Base-by-base conservation (phyloP, 139 green algal genomes). In the Mesotaenium endlicherianum region DNA sequence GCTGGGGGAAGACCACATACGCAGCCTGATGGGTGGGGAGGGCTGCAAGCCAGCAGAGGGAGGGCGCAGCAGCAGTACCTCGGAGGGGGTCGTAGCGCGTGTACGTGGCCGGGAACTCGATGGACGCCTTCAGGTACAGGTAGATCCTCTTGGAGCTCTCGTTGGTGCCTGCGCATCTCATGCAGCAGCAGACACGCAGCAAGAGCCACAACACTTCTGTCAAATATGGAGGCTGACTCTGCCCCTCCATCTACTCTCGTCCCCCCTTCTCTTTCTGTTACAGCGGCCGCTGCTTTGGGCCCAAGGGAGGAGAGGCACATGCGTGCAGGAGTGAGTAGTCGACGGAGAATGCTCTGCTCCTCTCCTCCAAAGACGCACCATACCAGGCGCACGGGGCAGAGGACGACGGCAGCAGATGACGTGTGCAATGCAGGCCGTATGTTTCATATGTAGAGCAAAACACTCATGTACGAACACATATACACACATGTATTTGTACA, bases 71-170 rank as follows among this genome's bases (percentile, higher is more conserved):
- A n/a, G n/a, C n/a, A n/a, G n/a, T n/a, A 72, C 60, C 60, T 72
- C 43, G 41, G 20, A 72, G 8, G 11, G 43, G 8, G 11, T 72
- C 60, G 43, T 72, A 72, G 41, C 60, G 6, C 11, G 60, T 47
- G 11, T 72, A 38, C 43, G 41, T 38, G 6, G 36, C 60, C 41
- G 17, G 43, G 6, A 14, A n/a, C n/a, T n/a, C 43, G 11, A 72
- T 11, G 20, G 60, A 5, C 6, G 36, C 60, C 11, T 72, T 72
- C 6, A 72, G 36, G 43, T 72, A 72, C 8, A 72, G 43, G 11
- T 72, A 72, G 20, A 72, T 72, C 11, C 43, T 72, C 60, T 72
- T 72, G 41, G 60, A 72, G 11, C 11, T 72, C 60, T 72, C 60
- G 36, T 47, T 38, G 5, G 60, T 72, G 6, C 60, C 60, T 72